Evolutionary conservation across 306 rosid genomes (phyloP).

Genomic region (Prunus campanulata): DNA sequence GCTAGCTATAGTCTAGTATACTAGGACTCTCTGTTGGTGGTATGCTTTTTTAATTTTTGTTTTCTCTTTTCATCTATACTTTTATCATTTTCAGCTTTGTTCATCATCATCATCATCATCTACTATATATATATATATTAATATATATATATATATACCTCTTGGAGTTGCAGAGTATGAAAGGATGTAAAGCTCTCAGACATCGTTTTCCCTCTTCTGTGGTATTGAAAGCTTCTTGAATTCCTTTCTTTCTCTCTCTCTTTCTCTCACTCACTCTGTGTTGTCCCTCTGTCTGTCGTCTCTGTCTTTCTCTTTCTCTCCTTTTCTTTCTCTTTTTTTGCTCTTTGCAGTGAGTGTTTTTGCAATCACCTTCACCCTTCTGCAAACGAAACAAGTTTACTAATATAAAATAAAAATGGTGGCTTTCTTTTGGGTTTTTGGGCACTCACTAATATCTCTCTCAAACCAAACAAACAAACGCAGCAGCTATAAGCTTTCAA

Average conservation of each 20-base stretch:
- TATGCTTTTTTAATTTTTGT: conserved; percentile 13
- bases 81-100: conserved; percentile 51
- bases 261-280: conserved; percentile 31
- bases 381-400: conserved; percentile 32
- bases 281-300: conserved; percentile 57
- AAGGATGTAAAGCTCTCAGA: conserved; percentile 68
- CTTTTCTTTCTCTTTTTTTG: conserved; percentile 49
- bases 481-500: conserved; percentile 10
- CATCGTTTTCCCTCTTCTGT: conserved; percentile 71
- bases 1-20: not conserved
- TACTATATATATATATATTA: not conserved
- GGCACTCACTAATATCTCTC: conserved; percentile 44
- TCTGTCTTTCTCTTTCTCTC: conserved; percentile 67
- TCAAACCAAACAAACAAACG: conserved; percentile 31
- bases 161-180: conserved; percentile 60
- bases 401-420: conserved; percentile 42
- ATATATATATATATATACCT: conserved; percentile 44
- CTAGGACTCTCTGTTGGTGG: conserved; percentile 23
- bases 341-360: conserved; percentile 40
- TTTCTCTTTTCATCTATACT: conserved; percentile 22
- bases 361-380: conserved; percentile 49
- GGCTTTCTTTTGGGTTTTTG: conserved; percentile 31
- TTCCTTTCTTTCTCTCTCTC: conserved; percentile 23
- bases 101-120: conserved; percentile 32
- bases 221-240: conserved; percentile 65